phyloP scores from a whole-genome alignment of 192 early-diverging fungal genomes.

The Irineochytrium annulatum region DNA sequence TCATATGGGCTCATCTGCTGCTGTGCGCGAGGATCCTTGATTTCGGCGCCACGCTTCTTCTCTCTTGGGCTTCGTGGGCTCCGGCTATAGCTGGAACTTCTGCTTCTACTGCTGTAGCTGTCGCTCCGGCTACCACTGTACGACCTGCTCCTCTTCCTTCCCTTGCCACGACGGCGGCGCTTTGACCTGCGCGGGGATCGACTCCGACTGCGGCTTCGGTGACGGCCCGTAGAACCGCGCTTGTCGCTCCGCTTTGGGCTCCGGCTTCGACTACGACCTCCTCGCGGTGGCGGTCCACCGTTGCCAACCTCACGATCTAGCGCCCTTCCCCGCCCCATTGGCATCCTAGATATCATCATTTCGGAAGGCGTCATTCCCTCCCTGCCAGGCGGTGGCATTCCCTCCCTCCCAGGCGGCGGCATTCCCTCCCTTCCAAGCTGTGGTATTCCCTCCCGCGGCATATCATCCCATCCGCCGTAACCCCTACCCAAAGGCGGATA shows the following conservation, averaged over 20 bases:
- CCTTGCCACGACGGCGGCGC: too few relatives aligned
- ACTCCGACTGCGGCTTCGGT: neutral
- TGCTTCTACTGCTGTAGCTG: too few relatives aligned
- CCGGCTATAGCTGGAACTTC: too few relatives aligned
- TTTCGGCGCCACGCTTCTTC: too few relatives aligned
- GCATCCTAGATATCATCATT: neutral
- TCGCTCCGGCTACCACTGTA: too few relatives aligned
- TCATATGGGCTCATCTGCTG: too few relatives aligned
- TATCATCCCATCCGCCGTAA: too few relatives aligned
- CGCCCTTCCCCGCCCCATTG: neutral
- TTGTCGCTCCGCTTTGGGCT: neutral
- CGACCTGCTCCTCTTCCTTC: too few relatives aligned
- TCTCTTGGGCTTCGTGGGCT: too few relatives aligned
- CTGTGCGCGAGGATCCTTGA: too few relatives aligned
- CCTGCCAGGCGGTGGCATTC: neutral
- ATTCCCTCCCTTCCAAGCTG: neutral
- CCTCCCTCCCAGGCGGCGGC: neutral
- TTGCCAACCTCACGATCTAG: neutral
- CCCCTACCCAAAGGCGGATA: too few relatives aligned
- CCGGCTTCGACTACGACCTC: neutral
- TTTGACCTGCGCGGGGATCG: neutral
- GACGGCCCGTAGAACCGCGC: neutral
- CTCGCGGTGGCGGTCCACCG: neutral
- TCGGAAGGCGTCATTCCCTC: neutral
- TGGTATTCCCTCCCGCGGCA: neutral